phyloP scores from a whole-genome alignment of 345 rosid species.

The Populus simonii region DNA sequence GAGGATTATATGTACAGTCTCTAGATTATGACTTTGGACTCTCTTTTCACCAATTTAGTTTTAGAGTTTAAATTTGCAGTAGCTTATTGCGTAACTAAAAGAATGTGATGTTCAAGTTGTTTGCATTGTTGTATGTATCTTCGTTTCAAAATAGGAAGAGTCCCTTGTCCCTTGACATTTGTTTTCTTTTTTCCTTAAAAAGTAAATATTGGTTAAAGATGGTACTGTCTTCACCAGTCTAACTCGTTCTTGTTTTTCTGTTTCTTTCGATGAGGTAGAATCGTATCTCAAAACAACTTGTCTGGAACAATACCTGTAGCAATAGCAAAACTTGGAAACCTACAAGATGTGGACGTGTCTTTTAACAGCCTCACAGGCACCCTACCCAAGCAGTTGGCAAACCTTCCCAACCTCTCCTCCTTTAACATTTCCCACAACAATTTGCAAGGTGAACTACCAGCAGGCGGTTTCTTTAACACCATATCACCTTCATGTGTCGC shows the following conservation, averaged over 20 bases:
- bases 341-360: conserved; percentile 70
- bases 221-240: conserved; percentile 3
- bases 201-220: background rate
- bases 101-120: background rate
- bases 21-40: background rate
- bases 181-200: background rate
- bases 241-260: background rate
- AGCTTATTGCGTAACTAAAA: background rate
- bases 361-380: conserved; percentile 56
- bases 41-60: background rate
- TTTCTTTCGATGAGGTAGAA: conserved; percentile 37
- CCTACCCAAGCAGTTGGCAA: conserved; percentile 74
- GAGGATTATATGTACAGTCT: background rate
- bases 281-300: conserved; percentile 63
- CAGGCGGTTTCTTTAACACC: conserved; percentile 79
- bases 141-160: background rate
- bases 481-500: conserved; percentile 64
- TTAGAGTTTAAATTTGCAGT: background rate
- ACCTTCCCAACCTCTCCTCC: conserved; percentile 58
- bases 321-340: conserved; percentile 52
- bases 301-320: conserved; percentile 60
- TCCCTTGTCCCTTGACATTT: background rate
- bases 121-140: background rate
- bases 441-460: conserved; percentile 77
- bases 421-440: conserved; percentile 91